phyloP scores from a whole-genome alignment of 129 eudicot genomes.

The Cynara cardunculus region DNA sequence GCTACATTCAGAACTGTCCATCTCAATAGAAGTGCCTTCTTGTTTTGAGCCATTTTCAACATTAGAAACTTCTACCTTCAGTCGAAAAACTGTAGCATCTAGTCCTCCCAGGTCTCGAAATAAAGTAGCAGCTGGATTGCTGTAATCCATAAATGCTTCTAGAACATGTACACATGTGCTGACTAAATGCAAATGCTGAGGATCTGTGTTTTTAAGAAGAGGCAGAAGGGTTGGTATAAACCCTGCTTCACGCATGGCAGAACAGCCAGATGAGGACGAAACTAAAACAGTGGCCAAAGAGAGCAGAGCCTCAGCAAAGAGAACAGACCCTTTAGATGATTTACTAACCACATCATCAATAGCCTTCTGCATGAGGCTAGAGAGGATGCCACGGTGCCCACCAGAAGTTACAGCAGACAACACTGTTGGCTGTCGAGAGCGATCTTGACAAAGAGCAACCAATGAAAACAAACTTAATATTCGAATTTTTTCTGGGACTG shows the following conservation, averaged over 20 bases:
- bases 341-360: constrained; percentile 67
- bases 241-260: constrained; percentile 99
- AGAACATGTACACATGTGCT: constrained; percentile 92
- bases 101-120: constrained; percentile 98
- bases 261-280: constrained; percentile 93
- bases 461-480: constrained; percentile 66
- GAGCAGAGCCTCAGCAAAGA: constrained; percentile 86
- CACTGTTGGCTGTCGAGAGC: constrained; percentile 89
- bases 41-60: constrained; percentile 63
- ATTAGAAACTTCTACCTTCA: constrained; percentile 81
- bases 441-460: constrained; percentile 94
- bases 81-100: constrained; percentile 78
- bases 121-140: constrained; percentile 98
- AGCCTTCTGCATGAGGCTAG: constrained; percentile 99
- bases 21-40: constrained; percentile 35
- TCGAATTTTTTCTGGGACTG: constrained; percentile 82
- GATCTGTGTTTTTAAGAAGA: constrained; percentile 77
- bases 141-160: constrained; percentile 98
- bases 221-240: constrained; percentile 98
- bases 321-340: constrained; percentile 80
- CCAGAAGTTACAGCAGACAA: constrained; percentile 97
- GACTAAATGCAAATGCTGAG: constrained; percentile 94
- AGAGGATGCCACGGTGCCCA: constrained; percentile 95
- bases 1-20: constrained; percentile 46
- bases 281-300: constrained; percentile 88